These are phyloP conservation scores for Spizellomyces sp. DNA, from an alignment of 192 early-diverging fungal genomes.

Conservation along the genomic window DNA sequence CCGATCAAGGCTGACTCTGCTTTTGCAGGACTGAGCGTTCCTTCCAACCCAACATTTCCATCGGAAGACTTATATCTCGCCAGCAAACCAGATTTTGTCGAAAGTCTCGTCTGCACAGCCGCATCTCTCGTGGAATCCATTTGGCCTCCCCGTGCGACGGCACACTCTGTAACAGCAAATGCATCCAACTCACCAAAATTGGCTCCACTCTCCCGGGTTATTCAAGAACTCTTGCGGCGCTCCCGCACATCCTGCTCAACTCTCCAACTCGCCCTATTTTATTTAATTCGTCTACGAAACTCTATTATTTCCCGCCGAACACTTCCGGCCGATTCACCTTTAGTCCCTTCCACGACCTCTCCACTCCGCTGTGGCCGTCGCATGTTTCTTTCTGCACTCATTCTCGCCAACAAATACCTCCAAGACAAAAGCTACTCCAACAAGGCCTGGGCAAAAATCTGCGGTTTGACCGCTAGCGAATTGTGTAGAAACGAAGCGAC, in stretches of 20 bases:
- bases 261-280: slow-evolving; percentile 76
- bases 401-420: slow-evolving; percentile 69
- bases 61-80: too few species aligned
- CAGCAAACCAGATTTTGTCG: slow-evolving; percentile 27
- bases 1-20: too few species aligned
- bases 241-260: slow-evolving; percentile 78
- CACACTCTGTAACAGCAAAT: not conserved
- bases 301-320: not conserved
- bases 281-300: slow-evolving; percentile 63
- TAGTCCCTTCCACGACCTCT: slow-evolving; percentile 8
- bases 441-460: slow-evolving; percentile 79
- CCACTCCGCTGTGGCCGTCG: slow-evolving; percentile 60
- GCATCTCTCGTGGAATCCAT: slow-evolving; percentile 68
- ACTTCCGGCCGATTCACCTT: not conserved
- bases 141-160: slow-evolving; percentile 27
- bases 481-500: slow-evolving; percentile 80
- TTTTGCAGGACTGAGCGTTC: too few species aligned
- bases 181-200: slow-evolving; percentile 16
- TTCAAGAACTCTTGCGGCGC: slow-evolving; percentile 74
- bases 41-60: too few species aligned
- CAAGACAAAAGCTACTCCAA: slow-evolving; percentile 71
- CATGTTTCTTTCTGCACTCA: slow-evolving; percentile 67
- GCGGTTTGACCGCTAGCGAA: slow-evolving; percentile 71
- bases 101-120: slow-evolving; percentile 52
- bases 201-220: slow-evolving; percentile 65